These are phyloP conservation scores for Musa troglodytarum DNA, from an alignment of 176 grass and related monocot genomes.

Conservation along the genomic window DNA sequence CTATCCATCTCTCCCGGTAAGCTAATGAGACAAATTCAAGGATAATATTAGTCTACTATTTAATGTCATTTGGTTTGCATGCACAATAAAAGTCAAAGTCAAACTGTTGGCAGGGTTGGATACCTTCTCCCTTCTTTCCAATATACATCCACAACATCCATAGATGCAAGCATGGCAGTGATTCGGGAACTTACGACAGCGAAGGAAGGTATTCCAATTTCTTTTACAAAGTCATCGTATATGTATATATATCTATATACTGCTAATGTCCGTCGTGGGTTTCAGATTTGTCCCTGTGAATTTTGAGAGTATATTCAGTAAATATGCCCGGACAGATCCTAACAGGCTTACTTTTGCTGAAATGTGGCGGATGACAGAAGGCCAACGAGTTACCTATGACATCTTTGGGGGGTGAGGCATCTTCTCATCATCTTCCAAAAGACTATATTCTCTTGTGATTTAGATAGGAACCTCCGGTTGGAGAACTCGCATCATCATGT, in stretches of 20 bases:
- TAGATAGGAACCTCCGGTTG: too few relatives aligned
- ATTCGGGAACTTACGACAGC: slow-evolving; percentile 49
- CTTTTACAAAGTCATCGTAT: too few relatives aligned
- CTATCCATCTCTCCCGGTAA: slow-evolving; percentile 63
- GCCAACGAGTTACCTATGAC: slow-evolving; percentile 20
- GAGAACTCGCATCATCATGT: too few relatives aligned
- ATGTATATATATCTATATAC: too few relatives aligned
- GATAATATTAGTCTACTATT: too few relatives aligned
- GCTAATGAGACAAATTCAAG: not conserved
- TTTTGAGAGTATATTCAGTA: slow-evolving; percentile 62
- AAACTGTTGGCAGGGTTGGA: slow-evolving; percentile 37
- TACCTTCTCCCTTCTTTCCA: slow-evolving; percentile 63
- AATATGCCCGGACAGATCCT: slow-evolving; percentile 25
- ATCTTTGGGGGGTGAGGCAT: slow-evolving; percentile 28
- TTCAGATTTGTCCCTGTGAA: slow-evolving; percentile 64
- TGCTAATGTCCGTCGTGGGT: not conserved
- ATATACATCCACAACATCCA: slow-evolving; percentile 87
- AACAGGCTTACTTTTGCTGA: slow-evolving; percentile 35
- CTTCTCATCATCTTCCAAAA: not conserved
- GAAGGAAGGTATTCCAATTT: slow-evolving; percentile 50
- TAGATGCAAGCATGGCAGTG: slow-evolving; percentile 72
- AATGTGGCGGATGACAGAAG: slow-evolving; percentile 39
- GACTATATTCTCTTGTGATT: too few relatives aligned
- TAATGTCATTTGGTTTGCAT: too few relatives aligned
- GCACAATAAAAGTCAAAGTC: too few relatives aligned